Evolutionary conservation across 495 filamentous ascomycete genomes (phyloP).

Genomic region (Terfezia boudieri): DNA sequence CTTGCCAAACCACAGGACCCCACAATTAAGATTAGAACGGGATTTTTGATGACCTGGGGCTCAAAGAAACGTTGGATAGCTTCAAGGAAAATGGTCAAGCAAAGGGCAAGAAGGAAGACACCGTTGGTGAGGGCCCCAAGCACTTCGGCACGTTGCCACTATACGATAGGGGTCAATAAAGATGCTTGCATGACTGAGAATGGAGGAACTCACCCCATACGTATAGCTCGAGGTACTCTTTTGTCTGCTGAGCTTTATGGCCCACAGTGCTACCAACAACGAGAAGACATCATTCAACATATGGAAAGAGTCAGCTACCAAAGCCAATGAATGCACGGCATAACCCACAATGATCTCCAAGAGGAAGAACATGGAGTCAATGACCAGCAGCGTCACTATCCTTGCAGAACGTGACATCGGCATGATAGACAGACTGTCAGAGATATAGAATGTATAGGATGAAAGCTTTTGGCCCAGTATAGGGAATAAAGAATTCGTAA

Average conservation of each 20-base stretch:
- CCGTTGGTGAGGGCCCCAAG: constrained; percentile 89
- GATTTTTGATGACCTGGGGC: constrained; percentile 61
- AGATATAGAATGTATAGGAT: too few relatives aligned
- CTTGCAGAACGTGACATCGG: constrained; percentile 77
- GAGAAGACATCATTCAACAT: constrained; percentile 99
- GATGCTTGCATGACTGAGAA: constrained; percentile 6
- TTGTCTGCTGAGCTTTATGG: constrained; percentile 64
- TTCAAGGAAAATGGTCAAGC: constrained; percentile 86
- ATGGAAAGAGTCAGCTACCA: constrained; percentile 93
- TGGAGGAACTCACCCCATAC: constrained; percentile 48
- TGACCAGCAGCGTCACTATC: constrained; percentile 77
- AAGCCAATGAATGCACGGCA: constrained; percentile 66
- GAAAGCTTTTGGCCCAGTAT: too few relatives aligned
- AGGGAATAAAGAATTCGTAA: too few relatives aligned
- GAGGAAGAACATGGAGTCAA: constrained; percentile 75
- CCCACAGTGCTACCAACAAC: constrained; percentile 79
- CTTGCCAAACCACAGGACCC: constrained; percentile 69
- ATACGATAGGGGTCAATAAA: constrained; percentile 19
- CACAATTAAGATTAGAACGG: constrained; percentile 66
- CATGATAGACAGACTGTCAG: constrained; percentile 28
- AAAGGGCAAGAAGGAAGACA: constrained; percentile 87
- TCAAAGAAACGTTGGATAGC: constrained; percentile 76
- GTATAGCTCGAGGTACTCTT: constrained; percentile 71
- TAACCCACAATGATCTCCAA: constrained; percentile 72
- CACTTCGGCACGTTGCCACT: constrained; percentile 97